Evolutionary conservation across 2,329 filamentous ascomycete species (phyloP).

Genomic region (Penicillium nordicum): DNA sequence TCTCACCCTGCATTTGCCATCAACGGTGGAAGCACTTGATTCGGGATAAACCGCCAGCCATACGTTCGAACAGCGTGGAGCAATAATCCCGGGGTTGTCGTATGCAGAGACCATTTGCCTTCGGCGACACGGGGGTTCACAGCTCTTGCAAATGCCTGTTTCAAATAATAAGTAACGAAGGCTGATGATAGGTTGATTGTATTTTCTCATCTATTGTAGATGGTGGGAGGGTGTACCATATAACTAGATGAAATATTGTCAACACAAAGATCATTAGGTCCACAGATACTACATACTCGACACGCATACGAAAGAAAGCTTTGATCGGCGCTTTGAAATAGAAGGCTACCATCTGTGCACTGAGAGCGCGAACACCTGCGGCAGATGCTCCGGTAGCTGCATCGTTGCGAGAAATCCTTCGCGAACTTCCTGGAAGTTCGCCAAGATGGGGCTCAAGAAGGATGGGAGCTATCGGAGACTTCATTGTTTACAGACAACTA

Average conservation of each 20-base stretch:
- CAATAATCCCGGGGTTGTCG: slow-evolving; percentile 59
- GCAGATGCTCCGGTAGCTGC: slow-evolving; percentile 74
- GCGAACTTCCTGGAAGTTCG: slow-evolving; percentile 22
- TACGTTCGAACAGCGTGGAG: slow-evolving; percentile 60
- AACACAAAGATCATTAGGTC: neutral
- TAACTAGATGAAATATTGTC: slow-evolving; percentile 41
- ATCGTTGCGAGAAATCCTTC: slow-evolving; percentile 53
- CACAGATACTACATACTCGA: slow-evolving; percentile 63
- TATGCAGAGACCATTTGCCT: slow-evolving; percentile 56
- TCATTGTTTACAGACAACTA: neutral
- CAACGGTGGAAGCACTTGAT: slow-evolving; percentile 61
- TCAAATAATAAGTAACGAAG: slow-evolving; percentile 2
- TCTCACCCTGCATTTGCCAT: slow-evolving; percentile 59
- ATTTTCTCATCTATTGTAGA: neutral
- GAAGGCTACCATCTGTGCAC: slow-evolving; percentile 78
- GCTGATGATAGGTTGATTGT: slow-evolving; percentile 11
- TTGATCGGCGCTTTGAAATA: slow-evolving; percentile 91
- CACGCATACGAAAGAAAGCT: slow-evolving; percentile 84
- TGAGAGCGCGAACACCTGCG: slow-evolving; percentile 77
- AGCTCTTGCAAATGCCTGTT: slow-evolving; percentile 59
- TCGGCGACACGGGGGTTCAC: slow-evolving; percentile 54
- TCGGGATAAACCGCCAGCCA: slow-evolving; percentile 63
- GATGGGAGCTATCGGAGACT: slow-evolving; percentile 15
- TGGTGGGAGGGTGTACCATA: slow-evolving; percentile 42
- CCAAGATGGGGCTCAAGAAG: slow-evolving; percentile 16